These are phyloP conservation scores for Digitaria exilis DNA, from an alignment of 202 grass and related monocot species.

Conservation along the genomic window DNA sequence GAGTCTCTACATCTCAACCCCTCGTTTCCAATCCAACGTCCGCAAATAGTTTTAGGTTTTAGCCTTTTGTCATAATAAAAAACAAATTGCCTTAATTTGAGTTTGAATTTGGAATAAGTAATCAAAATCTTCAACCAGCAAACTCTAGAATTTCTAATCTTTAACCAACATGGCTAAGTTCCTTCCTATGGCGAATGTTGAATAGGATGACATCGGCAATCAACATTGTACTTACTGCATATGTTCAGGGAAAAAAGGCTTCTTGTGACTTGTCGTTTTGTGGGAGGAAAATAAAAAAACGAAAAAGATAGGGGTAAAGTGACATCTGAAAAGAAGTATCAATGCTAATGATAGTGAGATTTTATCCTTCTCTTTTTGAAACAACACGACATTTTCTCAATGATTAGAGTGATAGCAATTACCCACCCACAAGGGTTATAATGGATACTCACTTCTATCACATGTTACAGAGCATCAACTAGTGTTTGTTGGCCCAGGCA, in stretches of 20 bases:
- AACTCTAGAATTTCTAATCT: background rate
- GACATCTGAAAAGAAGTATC: background rate
- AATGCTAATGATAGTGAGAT: background rate
- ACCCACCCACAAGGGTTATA: conserved; percentile 4
- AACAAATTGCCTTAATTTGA: background rate
- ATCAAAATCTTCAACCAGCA: background rate
- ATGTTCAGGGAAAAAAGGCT: background rate
- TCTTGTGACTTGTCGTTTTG: background rate
- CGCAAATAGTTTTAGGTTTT: background rate
- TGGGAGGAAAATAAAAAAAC: background rate
- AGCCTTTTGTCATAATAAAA: background rate
- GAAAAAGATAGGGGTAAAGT: background rate
- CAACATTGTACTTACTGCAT: background rate
- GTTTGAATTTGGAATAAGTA: background rate
- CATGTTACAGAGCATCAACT: background rate
- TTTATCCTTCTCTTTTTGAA: background rate
- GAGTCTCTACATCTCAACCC: background rate
- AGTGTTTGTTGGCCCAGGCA: background rate
- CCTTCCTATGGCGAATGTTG: background rate
- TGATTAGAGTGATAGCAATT: conserved; percentile 14
- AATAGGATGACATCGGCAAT: background rate
- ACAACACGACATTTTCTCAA: background rate
- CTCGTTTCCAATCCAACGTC: background rate
- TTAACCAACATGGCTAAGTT: background rate
- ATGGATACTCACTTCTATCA: background rate